Conservation (phyloP, 2,329 filamentous ascomycete species). For the Trichoderma koningii region DNA sequence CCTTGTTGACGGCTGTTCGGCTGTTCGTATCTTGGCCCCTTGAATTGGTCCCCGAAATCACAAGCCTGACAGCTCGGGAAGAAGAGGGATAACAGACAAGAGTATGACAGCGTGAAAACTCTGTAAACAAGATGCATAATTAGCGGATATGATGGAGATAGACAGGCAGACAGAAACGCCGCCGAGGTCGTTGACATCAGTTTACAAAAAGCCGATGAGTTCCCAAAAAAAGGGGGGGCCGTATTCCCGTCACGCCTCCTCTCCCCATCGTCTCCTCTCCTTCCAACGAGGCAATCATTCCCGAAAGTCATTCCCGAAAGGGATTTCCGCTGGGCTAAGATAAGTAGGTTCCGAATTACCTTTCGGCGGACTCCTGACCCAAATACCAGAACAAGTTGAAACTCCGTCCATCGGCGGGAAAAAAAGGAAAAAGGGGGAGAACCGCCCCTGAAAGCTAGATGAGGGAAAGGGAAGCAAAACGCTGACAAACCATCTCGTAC, state of each 20-base stretch:
- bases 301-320: background rate
- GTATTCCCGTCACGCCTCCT: background rate
- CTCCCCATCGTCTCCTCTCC: background rate
- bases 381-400: constrained; percentile 8
- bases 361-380: background rate
- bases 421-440: background rate
- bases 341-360: background rate
- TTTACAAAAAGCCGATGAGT: background rate
- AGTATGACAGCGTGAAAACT: too few relatives aligned
- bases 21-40: background rate
- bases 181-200: too few relatives aligned
- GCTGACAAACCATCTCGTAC: too few relatives aligned
- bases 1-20: constrained; percentile 3
- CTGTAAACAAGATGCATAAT: too few relatives aligned
- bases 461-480: background rate
- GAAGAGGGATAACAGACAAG: background rate
- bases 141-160: too few relatives aligned
- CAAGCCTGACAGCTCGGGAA: background rate
- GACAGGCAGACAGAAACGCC: too few relatives aligned
- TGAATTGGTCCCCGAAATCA: background rate
- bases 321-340: background rate
- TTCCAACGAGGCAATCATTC: background rate
- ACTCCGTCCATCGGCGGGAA: background rate
- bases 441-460: background rate
- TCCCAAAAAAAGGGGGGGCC: background rate